phyloP scores from a whole-genome alignment of 2,329 filamentous ascomycete species.

The Phialocephala sp. region DNA sequence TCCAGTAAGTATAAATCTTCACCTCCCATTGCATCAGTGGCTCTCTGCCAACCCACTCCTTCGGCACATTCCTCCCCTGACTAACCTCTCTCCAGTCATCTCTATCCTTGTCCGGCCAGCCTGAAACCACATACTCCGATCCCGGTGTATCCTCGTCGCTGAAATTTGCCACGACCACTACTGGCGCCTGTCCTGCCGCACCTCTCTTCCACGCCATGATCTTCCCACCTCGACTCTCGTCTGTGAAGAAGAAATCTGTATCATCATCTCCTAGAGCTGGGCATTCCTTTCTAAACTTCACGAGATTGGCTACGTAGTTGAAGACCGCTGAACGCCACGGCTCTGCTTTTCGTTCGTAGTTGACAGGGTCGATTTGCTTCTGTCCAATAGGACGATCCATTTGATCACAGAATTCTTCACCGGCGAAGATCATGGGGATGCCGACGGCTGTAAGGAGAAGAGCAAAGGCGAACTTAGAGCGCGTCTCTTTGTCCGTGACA shows the following conservation, averaged over 20 bases:
- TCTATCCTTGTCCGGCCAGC: slow-evolving; percentile 23
- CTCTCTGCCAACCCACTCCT: slow-evolving; percentile 30
- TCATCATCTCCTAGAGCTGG: slow-evolving; percentile 29
- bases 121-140: slow-evolving; percentile 23
- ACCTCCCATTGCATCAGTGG: slow-evolving; percentile 31
- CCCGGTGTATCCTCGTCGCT: slow-evolving; percentile 25
- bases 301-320: slow-evolving; percentile 27
- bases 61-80: slow-evolving; percentile 21
- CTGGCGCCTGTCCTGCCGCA: slow-evolving; percentile 13
- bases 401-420: slow-evolving; percentile 31
- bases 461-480: slow-evolving; percentile 28
- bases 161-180: slow-evolving; percentile 31
- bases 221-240: slow-evolving; percentile 26
- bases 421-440: slow-evolving; percentile 32
- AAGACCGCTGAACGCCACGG: slow-evolving; percentile 27
- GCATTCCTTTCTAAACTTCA: slow-evolving; percentile 23
- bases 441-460: slow-evolving; percentile 25
- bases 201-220: slow-evolving; percentile 33
- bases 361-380: slow-evolving; percentile 29
- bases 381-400: slow-evolving; percentile 23
- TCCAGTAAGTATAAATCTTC: slow-evolving; percentile 33
- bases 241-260: slow-evolving; percentile 27
- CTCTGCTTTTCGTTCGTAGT: slow-evolving; percentile 29
- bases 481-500: slow-evolving; percentile 24
- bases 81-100: slow-evolving; percentile 30